phyloP scores from a whole-genome alignment of 768 basidiomycete genomes.

The Termitomyces sp. region DNA sequence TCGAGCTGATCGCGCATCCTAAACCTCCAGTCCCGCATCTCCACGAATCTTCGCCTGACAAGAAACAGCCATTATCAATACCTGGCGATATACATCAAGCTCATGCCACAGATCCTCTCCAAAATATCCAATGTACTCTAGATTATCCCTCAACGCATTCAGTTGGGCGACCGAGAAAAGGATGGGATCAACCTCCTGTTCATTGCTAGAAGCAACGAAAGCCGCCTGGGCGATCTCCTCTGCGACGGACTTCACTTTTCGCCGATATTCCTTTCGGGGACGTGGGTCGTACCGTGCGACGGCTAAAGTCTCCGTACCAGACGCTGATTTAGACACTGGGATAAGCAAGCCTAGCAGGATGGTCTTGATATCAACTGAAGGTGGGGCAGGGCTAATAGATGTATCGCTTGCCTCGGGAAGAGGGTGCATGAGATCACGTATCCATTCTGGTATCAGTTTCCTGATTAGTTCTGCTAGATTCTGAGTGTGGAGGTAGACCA shows the following conservation, averaged over 20 bases:
- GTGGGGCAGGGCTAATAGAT: neutral
- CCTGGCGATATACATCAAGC: conserved; percentile 20
- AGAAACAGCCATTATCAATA: conserved; percentile 20
- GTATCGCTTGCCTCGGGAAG: conserved; percentile 13
- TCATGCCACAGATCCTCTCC: conserved; percentile 29
- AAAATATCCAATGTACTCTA: conserved; percentile 31
- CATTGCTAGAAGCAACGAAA: conserved; percentile 2
- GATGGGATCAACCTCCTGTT: conserved; percentile 16
- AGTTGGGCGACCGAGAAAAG: conserved; percentile 19
- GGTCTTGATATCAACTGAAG: neutral
- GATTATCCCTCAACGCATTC: conserved; percentile 30
- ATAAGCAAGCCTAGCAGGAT: conserved; percentile 1
- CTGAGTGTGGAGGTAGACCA: conserved; percentile 35
- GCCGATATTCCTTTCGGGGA: conserved; percentile 4
- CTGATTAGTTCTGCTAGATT: conserved; percentile 35
- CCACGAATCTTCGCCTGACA: neutral
- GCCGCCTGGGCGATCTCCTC: conserved; percentile 24
- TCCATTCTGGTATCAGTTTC: conserved; percentile 32
- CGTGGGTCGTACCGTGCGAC: neutral
- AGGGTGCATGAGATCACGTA: conserved; percentile 32
- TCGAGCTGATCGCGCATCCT: no score
- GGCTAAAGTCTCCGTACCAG: neutral
- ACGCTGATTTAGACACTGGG: neutral
- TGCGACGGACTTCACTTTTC: conserved; percentile 20
- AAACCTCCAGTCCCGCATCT: no score